Evolutionary conservation across 2,329 filamentous ascomycete genomes (phyloP), one percentile per base, ranked within the genome.

Genomic region (Apiospora phragmitis): DNA sequence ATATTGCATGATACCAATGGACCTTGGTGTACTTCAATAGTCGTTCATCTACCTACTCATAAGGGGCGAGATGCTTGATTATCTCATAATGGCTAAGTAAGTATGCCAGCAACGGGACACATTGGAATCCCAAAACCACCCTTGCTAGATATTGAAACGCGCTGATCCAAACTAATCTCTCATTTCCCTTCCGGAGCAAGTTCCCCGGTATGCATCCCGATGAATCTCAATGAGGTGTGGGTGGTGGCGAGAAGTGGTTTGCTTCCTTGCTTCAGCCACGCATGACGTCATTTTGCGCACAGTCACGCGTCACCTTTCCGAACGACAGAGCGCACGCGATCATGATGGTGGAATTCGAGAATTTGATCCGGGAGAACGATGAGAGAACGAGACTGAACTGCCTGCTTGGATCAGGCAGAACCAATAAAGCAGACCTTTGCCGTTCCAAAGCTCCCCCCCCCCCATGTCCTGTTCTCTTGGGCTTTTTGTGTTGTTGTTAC

Each of bases 1-100:
- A 59, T 59, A 59, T 24, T 59, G 24, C 51, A 59, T 59, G 51
- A 59, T 59, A 59, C 51, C 51, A 32, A 59, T 59, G 51, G 26
- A 24, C 11, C 47, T 49, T 49, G 3, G 6, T 4, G 24, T 24
- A 49, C n/a, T 6, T 43, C 14, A 43, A 7, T 21, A 18, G 14
- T 43, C 42, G 18, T 4, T 21, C 42, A 26, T 26, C 4, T 14
- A 12, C 2, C 8, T 6, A 47, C 8, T 21, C 21, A 42, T 41
- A 4, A 14, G 41, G 41, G 41, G 9, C 11, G 14, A 16, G 41
- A 12, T 42, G 35, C 8, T 35, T 8, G 35, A n/a, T n/a, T n/a
- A n/a, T n/a, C n/a, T n/a, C n/a, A n/a, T n/a, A n/a, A n/a, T n/a
- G n/a, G 38, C 38, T 41, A 41, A 41, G 38, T 11, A 41, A 1